A percentile compares a stretch with the other conserved stretches of the same genome.
phyloP scores from a whole-genome alignment of 2,329 filamentous ascomycete genomes.

The Talaromyces funiculosus region DNA sequence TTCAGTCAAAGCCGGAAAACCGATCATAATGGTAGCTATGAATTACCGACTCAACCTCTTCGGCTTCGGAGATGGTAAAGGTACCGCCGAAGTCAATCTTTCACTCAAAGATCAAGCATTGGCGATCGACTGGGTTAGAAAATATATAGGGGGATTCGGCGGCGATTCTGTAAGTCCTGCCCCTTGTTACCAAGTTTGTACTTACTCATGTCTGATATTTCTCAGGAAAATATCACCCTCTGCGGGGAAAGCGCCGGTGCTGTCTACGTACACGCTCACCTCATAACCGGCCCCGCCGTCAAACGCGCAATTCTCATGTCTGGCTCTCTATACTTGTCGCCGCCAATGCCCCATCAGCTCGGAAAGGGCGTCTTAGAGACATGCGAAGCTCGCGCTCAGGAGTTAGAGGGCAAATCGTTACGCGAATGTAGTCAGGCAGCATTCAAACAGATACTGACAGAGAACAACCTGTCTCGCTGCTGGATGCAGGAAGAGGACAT shows the following conservation, averaged over 20 bases:
- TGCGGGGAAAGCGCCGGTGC: slow-evolving; percentile 45
- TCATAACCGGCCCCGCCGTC: slow-evolving; percentile 28
- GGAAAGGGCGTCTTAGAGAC: slow-evolving; percentile 28
- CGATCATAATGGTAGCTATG: slow-evolving; percentile 40
- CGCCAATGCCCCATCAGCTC: slow-evolving; percentile 34
- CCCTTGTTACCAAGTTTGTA: background rate
- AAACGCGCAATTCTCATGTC: slow-evolving; percentile 37
- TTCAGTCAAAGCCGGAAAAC: slow-evolving; percentile 29
- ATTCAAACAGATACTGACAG: slow-evolving; percentile 32
- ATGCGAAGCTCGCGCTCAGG: slow-evolving; percentile 25
- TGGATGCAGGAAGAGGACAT: slow-evolving; percentile 38
- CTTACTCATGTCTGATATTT: background rate
- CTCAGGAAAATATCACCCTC: slow-evolving; percentile 37
- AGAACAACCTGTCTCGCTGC: slow-evolving; percentile 37
- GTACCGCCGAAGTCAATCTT: slow-evolving; percentile 32
- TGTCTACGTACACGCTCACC: slow-evolving; percentile 42
- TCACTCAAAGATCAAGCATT: slow-evolving; percentile 34
- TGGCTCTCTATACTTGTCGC: slow-evolving; percentile 40
- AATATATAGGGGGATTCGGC: slow-evolving; percentile 36
- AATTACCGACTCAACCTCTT: slow-evolving; percentile 44
- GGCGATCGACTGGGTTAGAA: slow-evolving; percentile 36
- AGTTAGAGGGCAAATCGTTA: slow-evolving; percentile 24
- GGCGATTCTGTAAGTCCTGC: slow-evolving; percentile 30
- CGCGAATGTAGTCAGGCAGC: slow-evolving; percentile 24
- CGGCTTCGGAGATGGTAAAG: slow-evolving; percentile 38